Conservation (phyloP, 768 basidiomycete genomes). For the Lactarius indigo region DNA sequence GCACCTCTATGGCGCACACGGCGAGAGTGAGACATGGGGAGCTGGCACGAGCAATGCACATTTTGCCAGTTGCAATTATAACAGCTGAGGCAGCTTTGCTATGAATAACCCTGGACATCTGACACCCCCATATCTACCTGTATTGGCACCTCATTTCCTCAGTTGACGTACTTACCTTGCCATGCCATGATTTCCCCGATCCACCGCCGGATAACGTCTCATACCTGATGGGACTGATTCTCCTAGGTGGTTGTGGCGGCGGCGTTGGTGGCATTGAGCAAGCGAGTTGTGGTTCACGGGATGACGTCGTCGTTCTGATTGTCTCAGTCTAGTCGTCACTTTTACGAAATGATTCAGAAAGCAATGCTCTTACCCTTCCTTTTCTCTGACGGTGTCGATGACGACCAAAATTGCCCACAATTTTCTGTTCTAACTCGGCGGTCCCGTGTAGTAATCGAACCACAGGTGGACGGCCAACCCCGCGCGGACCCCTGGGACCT, state of each 20-base stretch:
- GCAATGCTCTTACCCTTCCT: background rate
- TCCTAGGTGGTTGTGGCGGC: background rate
- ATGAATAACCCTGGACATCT: background rate
- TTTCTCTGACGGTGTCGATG: background rate
- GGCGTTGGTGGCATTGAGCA: background rate
- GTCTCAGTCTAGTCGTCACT: background rate
- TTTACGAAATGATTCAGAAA: background rate
- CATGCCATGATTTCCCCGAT: background rate
- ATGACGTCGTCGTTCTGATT: background rate
- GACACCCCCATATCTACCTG: background rate
- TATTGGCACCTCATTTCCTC: background rate
- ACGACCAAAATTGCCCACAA: background rate
- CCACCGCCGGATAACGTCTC: background rate
- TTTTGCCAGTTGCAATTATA: background rate
- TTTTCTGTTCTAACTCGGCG: background rate
- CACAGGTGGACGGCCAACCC: background rate
- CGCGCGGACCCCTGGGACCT: background rate
- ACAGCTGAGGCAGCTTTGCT: background rate
- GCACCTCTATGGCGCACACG: constrained; percentile 23
- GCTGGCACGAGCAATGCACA: background rate
- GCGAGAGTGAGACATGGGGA: constrained; percentile 25
- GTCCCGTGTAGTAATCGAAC: background rate
- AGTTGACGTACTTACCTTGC: background rate
- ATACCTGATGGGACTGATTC: background rate
- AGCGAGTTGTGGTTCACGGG: background rate